phyloP scores from a whole-genome alignment of 2,329 filamentous ascomycete species.

The Claviceps capensis region DNA sequence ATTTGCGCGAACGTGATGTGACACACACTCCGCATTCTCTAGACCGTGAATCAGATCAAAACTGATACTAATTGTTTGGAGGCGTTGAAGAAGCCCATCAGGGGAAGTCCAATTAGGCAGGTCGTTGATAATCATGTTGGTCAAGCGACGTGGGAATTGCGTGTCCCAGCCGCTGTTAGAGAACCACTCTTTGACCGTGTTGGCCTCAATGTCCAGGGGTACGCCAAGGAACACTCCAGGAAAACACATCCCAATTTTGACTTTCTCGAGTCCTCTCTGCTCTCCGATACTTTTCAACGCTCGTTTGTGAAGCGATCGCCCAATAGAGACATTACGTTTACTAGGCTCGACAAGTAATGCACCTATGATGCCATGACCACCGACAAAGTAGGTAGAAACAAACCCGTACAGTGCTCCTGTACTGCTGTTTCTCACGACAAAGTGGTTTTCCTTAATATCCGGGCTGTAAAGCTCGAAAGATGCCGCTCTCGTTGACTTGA shows the following conservation, averaged over 20 bases:
- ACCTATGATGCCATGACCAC: conserved; percentile 60
- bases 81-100: conserved; percentile 59
- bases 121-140: conserved; percentile 60
- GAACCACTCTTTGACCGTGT: conserved; percentile 61
- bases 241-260: conserved; percentile 69
- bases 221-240: conserved; percentile 82
- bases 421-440: conserved; percentile 86
- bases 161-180: conserved; percentile 81
- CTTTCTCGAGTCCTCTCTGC: conserved; percentile 57
- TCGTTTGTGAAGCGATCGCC: conserved; percentile 74
- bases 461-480: conserved; percentile 63
- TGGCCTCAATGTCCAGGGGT: conserved; percentile 38
- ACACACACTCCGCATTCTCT: conserved; percentile 59
- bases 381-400: conserved; percentile 74
- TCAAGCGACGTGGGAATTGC: conserved; percentile 39
- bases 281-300: conserved; percentile 63
- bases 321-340: conserved; percentile 79
- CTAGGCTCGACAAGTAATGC: conserved; percentile 81
- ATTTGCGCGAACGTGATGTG: conserved; percentile 60
- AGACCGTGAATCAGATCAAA: conserved; percentile 76
- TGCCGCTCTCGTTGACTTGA: conserved; percentile 54
- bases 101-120: conserved; percentile 62
- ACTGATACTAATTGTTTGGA: conserved; percentile 58
- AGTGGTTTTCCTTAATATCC: conserved; percentile 68
- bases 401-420: conserved; percentile 87